phyloP scores from a whole-genome alignment of 208 protist species.

The Leishmania aethiopica region DNA sequence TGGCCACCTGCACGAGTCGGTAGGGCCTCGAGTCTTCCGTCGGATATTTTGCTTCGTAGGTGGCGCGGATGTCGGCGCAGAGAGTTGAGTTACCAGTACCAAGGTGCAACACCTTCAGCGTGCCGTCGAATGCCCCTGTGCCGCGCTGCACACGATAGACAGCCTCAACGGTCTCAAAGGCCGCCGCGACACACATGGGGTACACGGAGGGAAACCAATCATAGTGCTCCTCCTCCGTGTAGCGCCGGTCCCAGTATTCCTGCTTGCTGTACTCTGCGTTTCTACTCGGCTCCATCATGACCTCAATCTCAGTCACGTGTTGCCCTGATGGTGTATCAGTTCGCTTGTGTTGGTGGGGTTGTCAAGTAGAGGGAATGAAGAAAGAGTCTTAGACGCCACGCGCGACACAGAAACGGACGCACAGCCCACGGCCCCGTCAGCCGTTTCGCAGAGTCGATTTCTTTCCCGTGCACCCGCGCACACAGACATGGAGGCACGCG shows the following conservation, averaged over 20 bases:
- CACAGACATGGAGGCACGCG: background rate
- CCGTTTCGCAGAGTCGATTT: background rate
- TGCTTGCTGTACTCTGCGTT: constrained; percentile 75
- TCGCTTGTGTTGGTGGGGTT: background rate
- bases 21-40: constrained; percentile 15
- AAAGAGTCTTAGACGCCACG: background rate
- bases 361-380: background rate
- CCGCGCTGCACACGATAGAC: constrained; percentile 24
- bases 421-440: background rate
- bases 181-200: constrained; percentile 37
- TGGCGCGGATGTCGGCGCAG: constrained; percentile 57
- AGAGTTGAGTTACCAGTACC: constrained; percentile 83
- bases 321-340: background rate
- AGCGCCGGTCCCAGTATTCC: constrained; percentile 80
- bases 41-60: constrained; percentile 30
- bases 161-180: constrained; percentile 52
- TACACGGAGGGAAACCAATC: constrained; percentile 89
- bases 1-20: constrained; percentile 74
- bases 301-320: background rate
- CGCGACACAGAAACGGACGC: background rate
- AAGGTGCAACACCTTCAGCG: constrained; percentile 73
- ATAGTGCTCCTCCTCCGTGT: constrained; percentile 70
- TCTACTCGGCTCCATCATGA: constrained; percentile 25
- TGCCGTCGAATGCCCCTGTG: background rate
- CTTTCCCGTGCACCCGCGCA: background rate